phyloP scores from a whole-genome alignment of 305 asterid genomes.

The Petunia hybrid region DNA sequence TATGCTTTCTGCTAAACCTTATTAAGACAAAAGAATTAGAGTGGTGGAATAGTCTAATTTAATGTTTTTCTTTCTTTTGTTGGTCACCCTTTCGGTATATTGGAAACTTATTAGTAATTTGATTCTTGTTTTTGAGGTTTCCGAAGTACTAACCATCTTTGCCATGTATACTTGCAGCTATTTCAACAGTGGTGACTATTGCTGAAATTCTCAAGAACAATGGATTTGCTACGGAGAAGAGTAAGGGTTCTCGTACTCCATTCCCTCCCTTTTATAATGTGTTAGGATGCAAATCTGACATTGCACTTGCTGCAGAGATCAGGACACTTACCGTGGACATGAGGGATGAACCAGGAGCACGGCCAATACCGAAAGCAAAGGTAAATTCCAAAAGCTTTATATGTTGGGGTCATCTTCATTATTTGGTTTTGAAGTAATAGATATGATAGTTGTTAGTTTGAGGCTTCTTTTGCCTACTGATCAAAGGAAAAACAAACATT shows the following conservation, averaged over 20 bases:
- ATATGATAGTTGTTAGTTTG: background rate
- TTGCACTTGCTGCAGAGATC: constrained; percentile 53
- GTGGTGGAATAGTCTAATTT: background rate
- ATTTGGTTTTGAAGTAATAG: constrained; percentile 6
- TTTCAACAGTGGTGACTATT: constrained; percentile 73
- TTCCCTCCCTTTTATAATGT: background rate
- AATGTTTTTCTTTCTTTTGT: background rate
- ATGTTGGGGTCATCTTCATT: background rate
- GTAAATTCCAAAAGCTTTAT: constrained; percentile 37
- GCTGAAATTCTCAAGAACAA: constrained; percentile 82
- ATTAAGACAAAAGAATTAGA: background rate
- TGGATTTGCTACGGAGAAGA: constrained; percentile 74
- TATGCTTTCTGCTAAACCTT: background rate
- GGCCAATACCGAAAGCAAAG: constrained; percentile 79
- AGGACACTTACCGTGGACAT: constrained; percentile 72
- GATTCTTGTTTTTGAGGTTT: background rate
- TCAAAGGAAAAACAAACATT: background rate
- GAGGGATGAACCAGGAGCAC: constrained; percentile 71
- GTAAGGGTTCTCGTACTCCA: constrained; percentile 45
- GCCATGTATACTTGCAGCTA: constrained; percentile 49
- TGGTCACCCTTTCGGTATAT: constrained; percentile 3
- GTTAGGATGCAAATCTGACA: background rate
- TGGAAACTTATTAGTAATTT: background rate
- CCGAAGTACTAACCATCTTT: background rate
- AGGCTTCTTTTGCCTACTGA: background rate